Percentiles rank a stretch among this genome's conserved stretches.
These are phyloP conservation scores for Colletotrichum sp. DNA, from an alignment of 2,329 filamentous ascomycete genomes.

Conservation along the genomic window DNA sequence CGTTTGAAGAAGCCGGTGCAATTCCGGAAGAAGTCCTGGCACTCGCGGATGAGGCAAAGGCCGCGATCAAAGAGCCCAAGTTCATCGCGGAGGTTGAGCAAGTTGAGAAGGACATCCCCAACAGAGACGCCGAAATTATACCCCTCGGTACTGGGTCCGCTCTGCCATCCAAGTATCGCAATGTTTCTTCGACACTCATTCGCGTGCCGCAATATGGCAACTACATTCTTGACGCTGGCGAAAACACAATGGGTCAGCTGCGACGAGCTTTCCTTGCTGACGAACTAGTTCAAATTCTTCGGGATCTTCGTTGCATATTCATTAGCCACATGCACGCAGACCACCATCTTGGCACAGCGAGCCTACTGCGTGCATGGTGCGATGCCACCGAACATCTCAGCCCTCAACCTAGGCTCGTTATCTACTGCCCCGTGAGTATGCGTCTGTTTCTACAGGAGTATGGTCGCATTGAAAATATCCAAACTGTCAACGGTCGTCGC, in stretches of 20 bases:
- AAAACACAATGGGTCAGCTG: slow-evolving; percentile 90
- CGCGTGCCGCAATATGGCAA: slow-evolving; percentile 85
- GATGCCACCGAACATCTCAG: slow-evolving; percentile 47
- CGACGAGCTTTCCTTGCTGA: slow-evolving; percentile 72
- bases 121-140: slow-evolving; percentile 80
- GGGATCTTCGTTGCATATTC: slow-evolving; percentile 81
- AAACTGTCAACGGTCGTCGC: slow-evolving; percentile 62
- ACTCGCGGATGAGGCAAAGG: slow-evolving; percentile 56
- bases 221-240: slow-evolving; percentile 90
- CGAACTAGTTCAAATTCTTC: slow-evolving; percentile 73
- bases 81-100: slow-evolving; percentile 56
- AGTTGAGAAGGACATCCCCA: slow-evolving; percentile 69
- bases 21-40: slow-evolving; percentile 50
- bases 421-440: slow-evolving; percentile 77
- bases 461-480: slow-evolving; percentile 73
- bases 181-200: slow-evolving; percentile 88
- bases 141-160: slow-evolving; percentile 92
- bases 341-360: slow-evolving; percentile 87
- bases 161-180: slow-evolving; percentile 89
- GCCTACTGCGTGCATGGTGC: slow-evolving; percentile 84
- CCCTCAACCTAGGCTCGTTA: slow-evolving; percentile 52
- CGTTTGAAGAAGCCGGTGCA: slow-evolving; percentile 41
- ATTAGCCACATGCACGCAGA: slow-evolving; percentile 97
- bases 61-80: slow-evolving; percentile 42
- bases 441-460: slow-evolving; percentile 81